Evolutionary conservation across 2,329 filamentous ascomycete genomes (phyloP), one percentile per base, ranked within the genome.

Genomic region (Xylariaceae sp.): DNA sequence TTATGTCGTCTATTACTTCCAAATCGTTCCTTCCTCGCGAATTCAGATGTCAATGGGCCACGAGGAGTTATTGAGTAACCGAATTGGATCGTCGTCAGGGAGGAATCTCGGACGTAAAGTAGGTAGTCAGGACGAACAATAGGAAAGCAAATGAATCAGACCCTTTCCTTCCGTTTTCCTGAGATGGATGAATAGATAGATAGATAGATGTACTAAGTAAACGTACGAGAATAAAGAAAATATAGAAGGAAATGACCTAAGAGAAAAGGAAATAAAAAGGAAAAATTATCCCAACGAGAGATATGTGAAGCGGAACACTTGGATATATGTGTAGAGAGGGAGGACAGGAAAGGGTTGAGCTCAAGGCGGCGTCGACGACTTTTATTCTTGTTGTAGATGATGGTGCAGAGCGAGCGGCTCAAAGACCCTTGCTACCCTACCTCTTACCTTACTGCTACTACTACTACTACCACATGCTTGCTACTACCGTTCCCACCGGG

Each of bases 211-310:
- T 17, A 39, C 17, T 18, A 28, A 28, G 22, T 28, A 28, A 28
- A 28, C 7, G 22, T 43, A 28, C 13, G 38, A 48, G 31, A 19
- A 31, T 39, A 55, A 47, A 49, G 31, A 22, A 50, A 59, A 42
- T 18, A 46, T 41, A 45, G 44, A 48, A 45, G 45, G 31, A 56
- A 58, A 33, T 19, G 43, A 54, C 40, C 17, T 45, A 54, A 49
- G 47, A 49, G 41, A 42, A 36, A 45, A 55, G 45, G 42, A 45
- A 54, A 57, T 38, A 41, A 53, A 51, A 46, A 49, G 53, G 49
- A 48, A 59, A 55, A 61, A 19, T 45, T 58, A 51, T 49, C 40
- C 56, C 56, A 51, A 48, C 45, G 46, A 54, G 48, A 54, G 28
- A 36, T 57, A 57, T 57, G 54, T 51, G 31, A 49, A 59, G 55